Percentiles rank a stretch among this genome's conserved stretches.
Conservation (phyloP, 2,329 filamentous ascomycete species). For the Colletotrichum caudatum region DNA sequence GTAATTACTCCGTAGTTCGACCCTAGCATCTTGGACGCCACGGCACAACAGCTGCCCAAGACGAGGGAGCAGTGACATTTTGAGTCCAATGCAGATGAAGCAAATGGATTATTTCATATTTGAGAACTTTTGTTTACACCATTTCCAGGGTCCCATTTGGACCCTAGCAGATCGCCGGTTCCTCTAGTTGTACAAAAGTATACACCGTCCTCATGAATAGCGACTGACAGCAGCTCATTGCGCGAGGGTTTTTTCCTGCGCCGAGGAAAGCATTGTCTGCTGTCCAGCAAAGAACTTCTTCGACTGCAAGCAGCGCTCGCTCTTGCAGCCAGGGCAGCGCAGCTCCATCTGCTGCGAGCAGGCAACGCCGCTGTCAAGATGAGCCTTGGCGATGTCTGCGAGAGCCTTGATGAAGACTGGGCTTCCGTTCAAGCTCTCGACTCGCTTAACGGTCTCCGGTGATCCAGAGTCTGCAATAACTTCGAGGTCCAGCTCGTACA, state of each 20-base stretch:
- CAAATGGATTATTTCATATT: not conserved
- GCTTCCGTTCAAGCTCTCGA: conserved; percentile 91
- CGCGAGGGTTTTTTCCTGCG: conserved; percentile 26
- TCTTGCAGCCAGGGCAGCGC: conserved; percentile 93
- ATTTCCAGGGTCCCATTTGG: not conserved
- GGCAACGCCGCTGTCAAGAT: conserved; percentile 75
- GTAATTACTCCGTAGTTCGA: not conserved
- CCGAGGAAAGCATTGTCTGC: conserved; percentile 24
- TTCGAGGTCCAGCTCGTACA: conserved; percentile 94
- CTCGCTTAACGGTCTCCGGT: conserved; percentile 84
- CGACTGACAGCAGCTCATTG: conserved; percentile 1
- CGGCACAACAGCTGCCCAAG: not conserved
- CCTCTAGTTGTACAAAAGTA: conserved; percentile 33
- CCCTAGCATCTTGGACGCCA: not conserved
- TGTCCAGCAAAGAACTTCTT: conserved; percentile 73
- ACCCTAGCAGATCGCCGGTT: conserved; percentile 30
- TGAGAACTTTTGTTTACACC: conserved; percentile 10
- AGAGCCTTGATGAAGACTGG: conserved; percentile 91
- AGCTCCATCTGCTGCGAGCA: conserved; percentile 90
- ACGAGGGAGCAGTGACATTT: not conserved
- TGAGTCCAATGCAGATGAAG: too few species aligned
- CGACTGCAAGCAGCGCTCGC: conserved; percentile 84
- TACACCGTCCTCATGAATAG: not conserved
- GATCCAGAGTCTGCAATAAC: conserved; percentile 90
- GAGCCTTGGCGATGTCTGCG: conserved; percentile 85